Evolutionary conservation across 2,329 filamentous ascomycete genomes (phyloP), one percentile per base, ranked within the genome.

Genomic region (Emmonsiellopsis sp.): DNA sequence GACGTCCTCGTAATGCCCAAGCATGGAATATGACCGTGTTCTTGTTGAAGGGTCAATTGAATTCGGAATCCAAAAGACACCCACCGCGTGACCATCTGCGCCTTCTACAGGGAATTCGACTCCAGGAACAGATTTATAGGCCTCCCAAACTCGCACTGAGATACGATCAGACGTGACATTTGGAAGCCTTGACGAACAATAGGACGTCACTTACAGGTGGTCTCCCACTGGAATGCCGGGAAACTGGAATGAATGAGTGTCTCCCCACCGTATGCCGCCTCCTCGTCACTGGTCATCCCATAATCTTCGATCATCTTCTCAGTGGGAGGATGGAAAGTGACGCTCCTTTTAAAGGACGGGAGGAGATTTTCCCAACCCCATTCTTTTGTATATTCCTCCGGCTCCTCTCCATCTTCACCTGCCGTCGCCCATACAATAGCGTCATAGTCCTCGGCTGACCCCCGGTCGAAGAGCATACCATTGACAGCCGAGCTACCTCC

Each of bases 401-500:
- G 65, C 9, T 26, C 41, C 8, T 13, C 15, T 9, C 20, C 7
- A 44, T 44, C 41, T 15, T 15, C 20, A 5, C n/a, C 8, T 44
- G 41, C 10, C 15, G 41, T 44, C 10, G 41, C n/a, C 41, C 41
- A 44, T 15, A 44, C n/a, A 69, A 69, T 73, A 5, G 58, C 67
- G 54, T 70, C 62, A 41, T 69, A 70, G 52, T 70, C 68, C 1
- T 52, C 59, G 40, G 56, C 60, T 4, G 60, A 63, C 3, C 67
- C 69, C 13, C 68, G 60, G 26, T 58, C 56, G 9, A 58, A 51
- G n/a, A 51, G 32, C 57, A 58, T 55, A 16, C 49, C 63, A 43
- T 76, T 70, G 1, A 74, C 70, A 3, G 66, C 67, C 4, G 68
- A 70, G 11, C 68, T 66, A 7, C 73, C 73, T 13, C 73, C 73